Evolutionary conservation across 352 stramenopile species (phyloP).

Genomic region (Globisporangium nunn): DNA sequence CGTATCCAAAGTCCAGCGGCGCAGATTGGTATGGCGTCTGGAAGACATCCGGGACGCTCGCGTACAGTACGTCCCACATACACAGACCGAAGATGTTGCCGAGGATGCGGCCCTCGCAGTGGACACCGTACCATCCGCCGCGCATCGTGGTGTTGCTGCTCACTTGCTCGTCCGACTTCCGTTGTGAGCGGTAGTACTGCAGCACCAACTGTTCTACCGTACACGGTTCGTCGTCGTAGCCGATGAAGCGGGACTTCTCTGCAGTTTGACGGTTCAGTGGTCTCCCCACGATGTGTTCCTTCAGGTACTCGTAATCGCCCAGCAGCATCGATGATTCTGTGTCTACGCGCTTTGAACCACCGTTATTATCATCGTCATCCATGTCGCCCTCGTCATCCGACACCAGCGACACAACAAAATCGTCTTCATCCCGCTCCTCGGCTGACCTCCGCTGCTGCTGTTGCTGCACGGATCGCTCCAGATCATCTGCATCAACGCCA

Average conservation of each 20-base stretch:
- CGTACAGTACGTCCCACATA: conserved; percentile 87
- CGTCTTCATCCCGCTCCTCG: not conserved
- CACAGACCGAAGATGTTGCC: conserved; percentile 77
- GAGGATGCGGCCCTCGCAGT: conserved; percentile 74
- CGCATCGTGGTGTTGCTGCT: not conserved
- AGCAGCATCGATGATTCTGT: not conserved
- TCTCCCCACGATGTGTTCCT: conserved; percentile 52
- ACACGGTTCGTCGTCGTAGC: conserved; percentile 81
- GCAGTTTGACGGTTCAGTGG: conserved; percentile 69
- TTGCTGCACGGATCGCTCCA: not conserved
- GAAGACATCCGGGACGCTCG: conserved; percentile 73
- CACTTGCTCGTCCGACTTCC: conserved; percentile 9
- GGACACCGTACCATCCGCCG: conserved; percentile 79
- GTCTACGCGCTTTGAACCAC: not conserved
- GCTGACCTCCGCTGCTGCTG: not conserved
- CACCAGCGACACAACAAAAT: conserved; percentile 14
- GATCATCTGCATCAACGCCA: not conserved
- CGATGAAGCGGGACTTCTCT: conserved; percentile 82
- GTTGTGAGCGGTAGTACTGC: conserved; percentile 54
- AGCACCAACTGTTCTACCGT: conserved; percentile 82
- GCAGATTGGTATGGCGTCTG: conserved; percentile 76
- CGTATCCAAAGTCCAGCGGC: conserved; percentile 68
- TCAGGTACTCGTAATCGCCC: conserved; percentile 28
- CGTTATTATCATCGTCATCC: not conserved
- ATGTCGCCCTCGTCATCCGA: conserved; percentile 11